A percentile compares a stretch with the other conserved stretches of the same genome.
Evolutionary conservation across 2,329 filamentous ascomycete species (phyloP).

Genomic region (Ceratocystis cubensis): DNA sequence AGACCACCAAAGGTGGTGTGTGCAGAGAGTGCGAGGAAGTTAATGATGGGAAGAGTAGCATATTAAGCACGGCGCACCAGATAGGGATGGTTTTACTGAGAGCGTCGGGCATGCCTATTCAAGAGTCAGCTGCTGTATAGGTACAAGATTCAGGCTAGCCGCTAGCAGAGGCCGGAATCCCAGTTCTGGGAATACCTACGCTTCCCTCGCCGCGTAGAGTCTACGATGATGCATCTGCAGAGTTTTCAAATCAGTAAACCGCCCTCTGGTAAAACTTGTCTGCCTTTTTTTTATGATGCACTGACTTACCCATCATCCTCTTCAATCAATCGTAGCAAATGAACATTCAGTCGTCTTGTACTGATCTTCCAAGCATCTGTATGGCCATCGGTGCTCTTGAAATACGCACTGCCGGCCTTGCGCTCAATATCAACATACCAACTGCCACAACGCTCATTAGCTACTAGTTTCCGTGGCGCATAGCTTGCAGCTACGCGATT

Average conservation of each 20-base stretch:
- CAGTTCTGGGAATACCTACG: constrained; percentile 35
- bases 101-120: constrained; percentile 74
- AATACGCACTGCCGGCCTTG: constrained; percentile 72
- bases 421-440: constrained; percentile 67
- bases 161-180: too few relatives aligned
- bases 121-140: constrained; percentile 18
- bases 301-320: constrained; percentile 47
- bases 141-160: background rate
- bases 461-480: constrained; percentile 54
- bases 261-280: background rate
- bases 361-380: constrained; percentile 85
- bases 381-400: constrained; percentile 96
- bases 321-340: constrained; percentile 58
- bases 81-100: constrained; percentile 87
- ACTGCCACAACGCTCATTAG: constrained; percentile 89
- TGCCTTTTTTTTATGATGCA: background rate
- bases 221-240: constrained; percentile 63
- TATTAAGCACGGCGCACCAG: constrained; percentile 83
- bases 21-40: constrained; percentile 42
- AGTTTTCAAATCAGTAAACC: background rate
- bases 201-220: constrained; percentile 87
- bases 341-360: constrained; percentile 68
- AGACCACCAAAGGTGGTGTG: constrained; percentile 60
- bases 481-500: constrained; percentile 43
- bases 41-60: constrained; percentile 52